Base-by-base conservation (phyloP, 2,329 filamentous ascomycete species). In the Cladosporium sp. region DNA sequence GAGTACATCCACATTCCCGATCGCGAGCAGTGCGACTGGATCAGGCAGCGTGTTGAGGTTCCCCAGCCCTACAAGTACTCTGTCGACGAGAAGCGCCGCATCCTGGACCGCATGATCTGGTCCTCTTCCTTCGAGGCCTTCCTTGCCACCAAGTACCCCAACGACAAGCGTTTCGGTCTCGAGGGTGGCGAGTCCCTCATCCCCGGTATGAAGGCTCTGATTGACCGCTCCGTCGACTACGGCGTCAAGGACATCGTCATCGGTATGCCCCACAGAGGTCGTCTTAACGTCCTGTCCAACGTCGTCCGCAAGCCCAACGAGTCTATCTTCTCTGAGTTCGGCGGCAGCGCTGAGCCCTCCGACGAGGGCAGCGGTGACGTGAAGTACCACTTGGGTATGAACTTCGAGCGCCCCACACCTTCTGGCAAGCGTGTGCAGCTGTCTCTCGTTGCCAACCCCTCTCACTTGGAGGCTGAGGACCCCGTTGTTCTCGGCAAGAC, bases 311-410 rank as follows among this genome's bases (percentile, higher is more conserved):
- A 98, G 76, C 92, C 93, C 63, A 98, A 98, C 72, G 93, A 97
- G 76, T 97, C 93, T 58, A 98, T 98, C 72, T 98, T 98, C 78
- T 95, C 88, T 69, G 93, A 98, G 72, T 98, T 98, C 65, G 87
- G 88, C 55, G 93, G 93, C 62, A 88, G 86, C 40, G 76, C 86
- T 18, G 89, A 88, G 66, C 88, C 88, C 49, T 86, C 88, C 60
- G 93, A 97, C 61, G 92, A 98, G 74, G 93, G 93, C 53, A 97
- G 93, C 52, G 93, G 93, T 63, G 93, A 98, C 70, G 93, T 98
- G 72, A 98, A 98, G 75, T 98, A 98, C 76, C 93, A 98, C 76
- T 78, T 98, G 64, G 93, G 93, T 67, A 98, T 98, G 93, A 98
- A 98, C 78, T 98, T 98, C 61, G 93, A 98, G 77, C 89, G 93